These are phyloP conservation scores for Scopulariopsis brevicaulis DNA, from an alignment of 2,329 filamentous ascomycete genomes.

Conservation along the genomic window DNA sequence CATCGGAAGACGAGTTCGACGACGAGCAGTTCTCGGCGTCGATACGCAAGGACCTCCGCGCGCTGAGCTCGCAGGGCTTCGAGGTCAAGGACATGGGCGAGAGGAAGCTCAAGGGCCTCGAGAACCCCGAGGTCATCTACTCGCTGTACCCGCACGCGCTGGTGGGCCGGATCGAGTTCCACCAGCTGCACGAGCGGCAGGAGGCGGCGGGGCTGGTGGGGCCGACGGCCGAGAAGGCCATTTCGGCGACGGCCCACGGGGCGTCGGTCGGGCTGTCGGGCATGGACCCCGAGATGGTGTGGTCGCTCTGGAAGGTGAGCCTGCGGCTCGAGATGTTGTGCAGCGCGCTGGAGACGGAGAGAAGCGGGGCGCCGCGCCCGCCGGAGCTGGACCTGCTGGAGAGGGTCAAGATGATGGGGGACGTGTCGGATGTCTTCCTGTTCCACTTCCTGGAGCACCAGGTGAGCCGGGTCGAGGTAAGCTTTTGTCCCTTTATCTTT, in stretches of 20 bases:
- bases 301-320: constrained; percentile 82
- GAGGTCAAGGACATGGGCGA: constrained; percentile 96
- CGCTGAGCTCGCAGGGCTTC: constrained; percentile 83
- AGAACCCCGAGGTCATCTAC: constrained; percentile 94
- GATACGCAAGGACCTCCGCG: constrained; percentile 79
- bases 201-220: constrained; percentile 8
- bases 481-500: constrained; percentile 16
- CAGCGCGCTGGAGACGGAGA: constrained; percentile 61
- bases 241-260: constrained; percentile 47
- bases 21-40: constrained; percentile 64
- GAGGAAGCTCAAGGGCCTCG: constrained; percentile 88
- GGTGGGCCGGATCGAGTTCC: constrained; percentile 65
- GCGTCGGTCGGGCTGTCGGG: constrained; percentile 53
- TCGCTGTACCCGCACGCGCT: constrained; percentile 88
- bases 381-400: constrained; percentile 80
- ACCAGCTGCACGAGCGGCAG: constrained; percentile 37
- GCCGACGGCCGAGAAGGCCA: constrained; percentile 21
- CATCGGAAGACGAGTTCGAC: constrained; percentile 56
- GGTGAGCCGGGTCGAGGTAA: constrained; percentile 88
- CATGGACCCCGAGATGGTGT: constrained; percentile 76
- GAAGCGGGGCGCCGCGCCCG: constrained; percentile 45
- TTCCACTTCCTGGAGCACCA: constrained; percentile 89
- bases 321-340: constrained; percentile 89
- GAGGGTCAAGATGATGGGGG: constrained; percentile 51
- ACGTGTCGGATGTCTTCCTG: constrained; percentile 80